Base-by-base conservation (phyloP, 169 alveolate species). In the Cryptosporidium sp. region DNA sequence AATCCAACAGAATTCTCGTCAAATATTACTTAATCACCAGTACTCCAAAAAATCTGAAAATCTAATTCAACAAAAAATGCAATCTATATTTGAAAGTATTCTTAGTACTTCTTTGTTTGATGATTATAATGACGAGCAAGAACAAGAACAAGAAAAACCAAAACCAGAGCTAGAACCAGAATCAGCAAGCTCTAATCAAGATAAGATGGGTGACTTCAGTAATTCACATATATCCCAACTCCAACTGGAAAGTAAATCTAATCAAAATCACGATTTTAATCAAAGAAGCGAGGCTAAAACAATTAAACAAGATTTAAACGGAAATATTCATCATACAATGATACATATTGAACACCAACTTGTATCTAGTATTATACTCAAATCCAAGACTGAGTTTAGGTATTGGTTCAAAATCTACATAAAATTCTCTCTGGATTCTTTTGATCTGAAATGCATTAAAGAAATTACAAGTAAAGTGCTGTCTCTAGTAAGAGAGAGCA, bases 301-400 rank as follows among this genome's bases (percentile, higher is more conserved):
- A 23, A 6, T 26, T 9, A 23, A n/a, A 16, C 16, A 29, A 9
- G 71, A 33, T 29, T 16, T 65, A 9, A 33, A 33, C 14, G 71
- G 50, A 31, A 65, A 65, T 37, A 14, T 65, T 18, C 52, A 10
- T 18, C 29, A 45, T n/a, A 80, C 89, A 26, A 80, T 45, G 35
- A 37, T 65, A 51, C 89, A 80, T 65, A 80, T 80, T 21, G 89
- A 80, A 62, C 89, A 80, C 51, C 89, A 80, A 43, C 39, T 80
- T 45, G 26, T 67, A 12, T 80, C 80, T n/a, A 59, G 70, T 14
- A 41, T 80, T 6, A 31, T 62, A 8, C 39, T 80, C 10, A 43
- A 62, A 14, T 80, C 89, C 9, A 80, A 37, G n/a, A 23, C 23
- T 33, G 89, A 80, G 51, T 80, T 80, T 21, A 59, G 23, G 41